Base-by-base conservation (phyloP, 192 early-diverging fungal species). In the Linnemannia elongata region DNA sequence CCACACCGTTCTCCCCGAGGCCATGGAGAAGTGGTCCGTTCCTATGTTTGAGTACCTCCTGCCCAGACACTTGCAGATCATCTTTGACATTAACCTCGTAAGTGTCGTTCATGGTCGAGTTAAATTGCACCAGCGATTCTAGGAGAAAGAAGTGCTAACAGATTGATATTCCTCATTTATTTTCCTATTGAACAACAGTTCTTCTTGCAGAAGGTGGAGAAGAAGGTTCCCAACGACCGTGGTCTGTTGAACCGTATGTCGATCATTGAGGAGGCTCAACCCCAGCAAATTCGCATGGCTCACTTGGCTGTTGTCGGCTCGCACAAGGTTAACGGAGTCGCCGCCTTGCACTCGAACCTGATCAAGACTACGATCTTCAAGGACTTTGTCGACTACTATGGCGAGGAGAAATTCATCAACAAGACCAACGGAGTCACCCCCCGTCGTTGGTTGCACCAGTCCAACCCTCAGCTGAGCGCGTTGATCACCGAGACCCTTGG, bases 401-500 rank as follows among this genome's bases (percentile, higher is more conserved):
- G 97, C 55, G 90, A 89, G 20, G 93, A 94, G 55, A 96, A 96
- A 88, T 99, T 99, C 79, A 93, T 94, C 87, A 99, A 99, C 92
- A 98, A 98, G 88, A 99, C 98, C 79, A 99, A 99, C 87, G 98
- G 98, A 74, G 95, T 99, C 69, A 98, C 98, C 13, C 98, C 98
- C 42, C 93, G 98, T 24, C 96, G 97, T 88, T 99, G 98, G 98
- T 91, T 99, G 82, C 96, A 99, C 89, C 97, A 99, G 88, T 95
- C 96, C 75, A 99, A 99, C 90, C 98, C 98, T 54, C 90, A 90
- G 54, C 91, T 99, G 74, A 93, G 94, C 79, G 81, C 88, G 7
- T 91, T 99, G 77, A 98, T 99, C 82, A 94, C 95, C 15, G 88
- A 96, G 76, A 94, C 91, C 22, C 92, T 99, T 36, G 95, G 96